Evolutionary conservation across 768 basidiomycete species (phyloP).

Genomic region (Daedalea quercina): DNA sequence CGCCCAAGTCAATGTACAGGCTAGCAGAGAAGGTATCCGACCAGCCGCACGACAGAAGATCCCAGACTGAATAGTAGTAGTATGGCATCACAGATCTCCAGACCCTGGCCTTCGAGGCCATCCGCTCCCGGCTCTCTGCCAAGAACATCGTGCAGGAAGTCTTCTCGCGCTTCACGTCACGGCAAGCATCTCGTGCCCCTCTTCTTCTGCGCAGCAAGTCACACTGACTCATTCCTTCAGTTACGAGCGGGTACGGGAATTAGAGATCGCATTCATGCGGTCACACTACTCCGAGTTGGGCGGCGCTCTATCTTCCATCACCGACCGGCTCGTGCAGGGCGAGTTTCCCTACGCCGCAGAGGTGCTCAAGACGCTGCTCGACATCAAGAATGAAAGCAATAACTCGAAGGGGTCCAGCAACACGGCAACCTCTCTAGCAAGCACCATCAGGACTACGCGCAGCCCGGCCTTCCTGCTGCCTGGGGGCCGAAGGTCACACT

Average conservation of each 20-base stretch:
- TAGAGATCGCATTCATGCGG: constrained; percentile 8
- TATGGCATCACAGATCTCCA: constrained; percentile 15
- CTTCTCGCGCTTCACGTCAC: constrained; percentile 16
- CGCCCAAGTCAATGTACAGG: constrained; percentile 19
- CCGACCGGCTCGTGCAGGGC: constrained; percentile 5
- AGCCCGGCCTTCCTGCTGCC: background rate
- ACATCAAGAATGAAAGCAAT: background rate
- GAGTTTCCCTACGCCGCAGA: constrained; percentile 7
- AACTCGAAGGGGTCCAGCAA: background rate
- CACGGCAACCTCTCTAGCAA: background rate
- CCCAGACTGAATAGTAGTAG: constrained; percentile 4
- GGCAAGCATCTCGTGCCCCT: constrained; percentile 8
- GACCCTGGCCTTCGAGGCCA: constrained; percentile 9
- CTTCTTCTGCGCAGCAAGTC: background rate
- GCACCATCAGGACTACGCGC: background rate
- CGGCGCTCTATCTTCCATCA: background rate
- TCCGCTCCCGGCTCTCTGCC: constrained; percentile 4
- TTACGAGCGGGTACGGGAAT: constrained; percentile 10
- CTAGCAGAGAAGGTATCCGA: constrained; percentile 14
- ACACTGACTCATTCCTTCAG: constrained; percentile 1
- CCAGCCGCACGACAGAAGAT: background rate
- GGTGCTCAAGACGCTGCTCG: constrained; percentile 2
- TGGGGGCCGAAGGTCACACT: background rate
- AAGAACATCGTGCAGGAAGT: constrained; percentile 20
- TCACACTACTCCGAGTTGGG: constrained; percentile 4